Base-by-base conservation (phyloP, 2,329 filamentous ascomycete genomes). In the Hymenoscyphus salicellus region DNA sequence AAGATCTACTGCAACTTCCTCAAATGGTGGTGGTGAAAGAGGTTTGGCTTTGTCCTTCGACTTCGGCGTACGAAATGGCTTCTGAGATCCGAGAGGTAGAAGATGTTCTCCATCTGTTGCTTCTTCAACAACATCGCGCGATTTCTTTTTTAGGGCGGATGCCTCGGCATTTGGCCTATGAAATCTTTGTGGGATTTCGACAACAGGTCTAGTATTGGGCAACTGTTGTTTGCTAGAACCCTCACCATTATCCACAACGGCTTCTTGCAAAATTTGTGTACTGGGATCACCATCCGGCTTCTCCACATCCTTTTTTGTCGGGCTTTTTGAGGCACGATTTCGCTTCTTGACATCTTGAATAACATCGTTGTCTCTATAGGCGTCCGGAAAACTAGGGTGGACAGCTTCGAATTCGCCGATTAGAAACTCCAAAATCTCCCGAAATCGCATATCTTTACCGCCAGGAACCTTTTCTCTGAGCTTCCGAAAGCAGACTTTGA, bases 361-460 rank as follows among this genome's bases (percentile, higher is more conserved):
- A 20, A 32, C 17, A 28, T 60, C 58, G 33, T 62, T 17, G 20
- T 61, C 38, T 56, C 60, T 26, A 63, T 55, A 62, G 26, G 46
- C 55, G 32, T 65, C 57, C n/a, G 71, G 70, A 52, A 72, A 71
- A 41, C 66, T 38, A 5, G 69, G 72, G 55, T 66, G 63, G 2
- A 71, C 64, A 33, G 55, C 28, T 55, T 74, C 69, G 55, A 71
- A 73, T 5, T 62, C 64, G 60, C 70, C 60, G 20, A 75, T 72
- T 14, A 75, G 66, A 46, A 60, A 33, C 5, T 66, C 56, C 20
- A 75, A 59, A 17, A 71, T 65, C 3, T 76, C 72, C 49, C 70
- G 70, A 23, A 77, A 66, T 8, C 69, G 67, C 70, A 73, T 75
- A 17, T 71, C 61, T 33, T 73, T 65, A n/a, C 71, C 57, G 6